These are phyloP conservation scores for Acanthamoeba divionensis DNA, from an alignment of 208 protist species.

Conservation along the genomic window DNA sequence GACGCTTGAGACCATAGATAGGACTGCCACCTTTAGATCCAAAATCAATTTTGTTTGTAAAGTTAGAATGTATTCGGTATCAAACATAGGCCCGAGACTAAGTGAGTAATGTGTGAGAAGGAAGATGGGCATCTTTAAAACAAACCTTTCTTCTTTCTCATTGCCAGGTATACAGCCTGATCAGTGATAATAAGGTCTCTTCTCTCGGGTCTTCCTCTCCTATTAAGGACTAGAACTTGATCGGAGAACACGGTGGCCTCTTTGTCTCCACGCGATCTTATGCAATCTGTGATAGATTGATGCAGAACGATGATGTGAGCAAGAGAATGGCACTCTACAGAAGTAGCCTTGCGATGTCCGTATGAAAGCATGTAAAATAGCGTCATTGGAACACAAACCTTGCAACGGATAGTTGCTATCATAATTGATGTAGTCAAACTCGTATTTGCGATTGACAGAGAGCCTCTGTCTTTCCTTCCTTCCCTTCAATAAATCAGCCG, in stretches of 20 bases:
- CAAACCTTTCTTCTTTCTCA: conserved; percentile 10
- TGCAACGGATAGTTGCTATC: conserved; percentile 71
- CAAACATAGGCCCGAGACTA: not conserved
- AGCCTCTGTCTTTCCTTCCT: conserved; percentile 75
- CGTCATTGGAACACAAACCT: no score
- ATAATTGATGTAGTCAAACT: conserved; percentile 77
- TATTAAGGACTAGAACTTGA: conserved; percentile 57
- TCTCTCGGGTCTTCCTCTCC: conserved; percentile 36
- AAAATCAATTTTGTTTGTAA: no score
- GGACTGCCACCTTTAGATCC: not conserved
- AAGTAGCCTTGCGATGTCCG: no score
- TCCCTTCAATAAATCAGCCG: conserved; percentile 67
- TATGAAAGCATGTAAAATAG: no score
- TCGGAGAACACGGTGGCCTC: conserved; percentile 68
- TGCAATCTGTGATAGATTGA: no score
- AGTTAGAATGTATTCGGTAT: no score
- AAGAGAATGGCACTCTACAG: no score
- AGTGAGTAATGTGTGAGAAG: not conserved
- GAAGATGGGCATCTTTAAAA: not conserved
- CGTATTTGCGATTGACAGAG: conserved; percentile 72
- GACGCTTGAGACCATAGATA: conserved; percentile 32
- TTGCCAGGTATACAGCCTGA: conserved; percentile 57
- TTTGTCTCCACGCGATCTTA: conserved; percentile 13
- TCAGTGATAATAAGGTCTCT: conserved; percentile 63
- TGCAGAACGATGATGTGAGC: no score